Percentiles rank a stretch among this genome's conserved stretches.
Conservation (phyloP, 345 rosid genomes). For the Eutrema heterophyllum region DNA sequence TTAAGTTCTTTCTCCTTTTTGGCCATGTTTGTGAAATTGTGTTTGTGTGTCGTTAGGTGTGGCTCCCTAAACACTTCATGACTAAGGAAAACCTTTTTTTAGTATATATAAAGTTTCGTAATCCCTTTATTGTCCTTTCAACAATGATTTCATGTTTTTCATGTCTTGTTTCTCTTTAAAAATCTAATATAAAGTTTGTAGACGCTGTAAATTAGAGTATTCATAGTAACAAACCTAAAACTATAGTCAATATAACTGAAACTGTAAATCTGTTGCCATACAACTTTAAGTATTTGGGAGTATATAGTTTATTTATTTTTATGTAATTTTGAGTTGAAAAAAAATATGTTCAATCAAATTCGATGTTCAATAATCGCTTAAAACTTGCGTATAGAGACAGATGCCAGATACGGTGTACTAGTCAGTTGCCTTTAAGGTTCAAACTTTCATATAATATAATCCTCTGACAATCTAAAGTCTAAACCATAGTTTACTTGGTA, state of each 20-base stretch:
- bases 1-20: slow-evolving; percentile 23
- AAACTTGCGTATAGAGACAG: neutral
- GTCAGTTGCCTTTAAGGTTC: neutral
- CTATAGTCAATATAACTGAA: neutral
- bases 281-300: neutral
- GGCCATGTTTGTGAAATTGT: slow-evolving; percentile 4
- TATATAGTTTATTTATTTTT: neutral
- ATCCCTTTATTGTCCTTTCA: slow-evolving; percentile 19
- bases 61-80: slow-evolving; percentile 26
- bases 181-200: neutral
- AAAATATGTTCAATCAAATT: neutral
- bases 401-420: neutral
- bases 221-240: neutral
- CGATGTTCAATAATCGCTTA: neutral
- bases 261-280: neutral
- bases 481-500: neutral
- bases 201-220: neutral
- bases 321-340: neutral
- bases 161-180: neutral
- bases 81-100: slow-evolving; percentile 26
- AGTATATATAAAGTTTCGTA: neutral
- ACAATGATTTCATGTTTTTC: slow-evolving; percentile 6
- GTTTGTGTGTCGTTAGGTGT: slow-evolving; percentile 24
- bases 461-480: neutral
- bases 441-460: neutral